A percentile compares a stretch with the other conserved stretches of the same genome.
These are phyloP conservation scores for Lojkania enalia DNA, from an alignment of 2,329 filamentous ascomycete genomes.

Conservation along the genomic window DNA sequence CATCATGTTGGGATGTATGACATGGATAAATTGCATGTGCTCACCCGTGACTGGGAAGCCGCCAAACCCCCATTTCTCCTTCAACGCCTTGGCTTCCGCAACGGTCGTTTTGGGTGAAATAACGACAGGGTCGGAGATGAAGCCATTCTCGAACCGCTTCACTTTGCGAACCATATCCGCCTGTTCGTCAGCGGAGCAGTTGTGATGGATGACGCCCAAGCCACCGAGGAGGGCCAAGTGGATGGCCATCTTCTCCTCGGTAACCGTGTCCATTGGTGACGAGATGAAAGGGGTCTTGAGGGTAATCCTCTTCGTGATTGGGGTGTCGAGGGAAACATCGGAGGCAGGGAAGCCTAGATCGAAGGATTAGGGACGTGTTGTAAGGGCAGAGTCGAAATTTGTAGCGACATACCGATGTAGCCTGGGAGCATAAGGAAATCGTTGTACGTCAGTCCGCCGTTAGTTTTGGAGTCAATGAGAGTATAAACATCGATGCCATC, in stretches of 20 bases:
- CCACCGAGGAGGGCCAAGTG: conserved; percentile 90
- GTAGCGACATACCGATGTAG: conserved; percentile 72
- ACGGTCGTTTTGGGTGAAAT: conserved; percentile 86
- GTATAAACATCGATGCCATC: conserved; percentile 89
- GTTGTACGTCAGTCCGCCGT: conserved; percentile 96
- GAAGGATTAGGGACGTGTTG: conserved; percentile 18
- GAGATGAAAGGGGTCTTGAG: conserved; percentile 97
- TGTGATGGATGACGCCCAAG: conserved; percentile 96
- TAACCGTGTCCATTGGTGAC: conserved; percentile 99
- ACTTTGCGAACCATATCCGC: conserved; percentile 99
- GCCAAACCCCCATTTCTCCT: conserved; percentile 98
- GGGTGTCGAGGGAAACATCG: conserved; percentile 83
- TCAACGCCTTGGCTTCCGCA: conserved; percentile 85
- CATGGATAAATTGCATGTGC: conserved; percentile 44
- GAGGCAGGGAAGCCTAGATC: conserved; percentile 80
- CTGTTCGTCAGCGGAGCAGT: conserved; percentile 96
- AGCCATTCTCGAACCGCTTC: conserved; percentile 98
- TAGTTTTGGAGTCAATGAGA: conserved; percentile 86
- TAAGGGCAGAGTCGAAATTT: neutral
- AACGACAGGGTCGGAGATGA: conserved; percentile 94
- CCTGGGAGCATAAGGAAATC: conserved; percentile 96
- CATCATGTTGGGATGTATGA: conserved; percentile 67
- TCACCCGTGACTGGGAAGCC: conserved; percentile 98
- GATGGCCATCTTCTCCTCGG: conserved; percentile 99
- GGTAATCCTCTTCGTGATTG: conserved; percentile 91